phyloP scores from a whole-genome alignment of 129 eudicot genomes.

The Centrapalus pauciflorus region DNA sequence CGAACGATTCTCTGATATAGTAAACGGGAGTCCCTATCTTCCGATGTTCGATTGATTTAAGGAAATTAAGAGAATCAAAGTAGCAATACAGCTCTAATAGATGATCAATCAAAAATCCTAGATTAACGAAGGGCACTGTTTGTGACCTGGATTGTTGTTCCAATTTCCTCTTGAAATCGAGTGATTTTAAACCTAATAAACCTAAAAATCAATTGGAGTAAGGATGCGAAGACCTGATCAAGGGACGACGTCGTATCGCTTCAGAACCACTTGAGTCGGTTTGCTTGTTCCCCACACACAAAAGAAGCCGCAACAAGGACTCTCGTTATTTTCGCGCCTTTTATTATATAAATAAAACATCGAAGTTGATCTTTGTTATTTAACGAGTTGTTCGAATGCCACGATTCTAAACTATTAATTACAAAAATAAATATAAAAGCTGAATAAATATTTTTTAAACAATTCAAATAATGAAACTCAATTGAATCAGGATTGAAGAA shows the following conservation, averaged over 20 bases:
- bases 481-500: too few relatives aligned
- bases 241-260: conserved; percentile 17
- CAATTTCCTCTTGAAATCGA: neutral
- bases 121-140: neutral
- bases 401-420: too few relatives aligned
- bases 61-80: neutral
- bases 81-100: conserved; percentile 7
- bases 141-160: conserved; percentile 3
- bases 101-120: conserved; percentile 10
- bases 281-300: conserved; percentile 22
- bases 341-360: neutral
- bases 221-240: neutral
- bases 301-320: neutral
- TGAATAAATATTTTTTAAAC: too few relatives aligned
- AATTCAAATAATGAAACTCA: too few relatives aligned
- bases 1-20: neutral
- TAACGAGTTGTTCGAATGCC: too few relatives aligned
- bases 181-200: conserved; percentile 8
- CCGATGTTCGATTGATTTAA: conserved; percentile 1
- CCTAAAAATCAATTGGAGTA: neutral
- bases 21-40: neutral
- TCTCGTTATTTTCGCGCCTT: conserved; percentile 26
- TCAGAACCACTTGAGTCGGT: conserved; percentile 8
- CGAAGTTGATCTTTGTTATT: too few relatives aligned
- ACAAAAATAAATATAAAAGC: too few relatives aligned